Evolutionary conservation across 495 filamentous ascomycete species (phyloP), one percentile per base, ranked within the genome.

Genomic region (Hypoxylon crocopeplum): DNA sequence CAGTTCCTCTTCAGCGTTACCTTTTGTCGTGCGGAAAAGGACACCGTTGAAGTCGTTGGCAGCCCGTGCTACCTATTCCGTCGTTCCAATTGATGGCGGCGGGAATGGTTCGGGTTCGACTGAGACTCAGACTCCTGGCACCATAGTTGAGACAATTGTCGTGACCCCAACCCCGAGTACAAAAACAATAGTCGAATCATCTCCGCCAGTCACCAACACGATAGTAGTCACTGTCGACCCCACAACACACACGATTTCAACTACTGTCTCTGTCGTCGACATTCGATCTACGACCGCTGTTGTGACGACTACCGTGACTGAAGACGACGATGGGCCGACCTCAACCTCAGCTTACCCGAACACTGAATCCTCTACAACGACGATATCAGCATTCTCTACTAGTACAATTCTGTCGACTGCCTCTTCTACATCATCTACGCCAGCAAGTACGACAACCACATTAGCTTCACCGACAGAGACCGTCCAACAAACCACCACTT

Each of bases 41-140:
- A 29, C 53, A 10, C 15, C 56, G 8, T 16, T 45, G 6, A 33
- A 58, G 10, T 38, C 38, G 3, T 48, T 68, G 2, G 52, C 48
- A 11, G 54, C 68, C 34, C 62, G 70, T 8, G 69, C 70, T 38
- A 72, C 66, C 5, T 75, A 72, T 19, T 75, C 72, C 12, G 58
- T 75, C n/a, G 62, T 75, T 25, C 70, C 72, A 1, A 72, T 75
- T 25, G 65, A 70, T 42, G 72, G 67, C 10, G 61, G 64, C 37
- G 54, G 54, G 13, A 46, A 56, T 27, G 52, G 24, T 34, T 62
- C 48, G n/a, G 59, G 49, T 32, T 36, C 44, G 33, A 61, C 61
- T 8, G 33, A 36, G 58, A 64, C 39, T 27, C 29, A 63, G 2
- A 68, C 66, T 10, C 22, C 11, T 29, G 53, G 64, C 7, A 72